Conservation (phyloP, 1,139 yeast genomes). For the Hemisphaericaspora xylanilytica region DNA sequence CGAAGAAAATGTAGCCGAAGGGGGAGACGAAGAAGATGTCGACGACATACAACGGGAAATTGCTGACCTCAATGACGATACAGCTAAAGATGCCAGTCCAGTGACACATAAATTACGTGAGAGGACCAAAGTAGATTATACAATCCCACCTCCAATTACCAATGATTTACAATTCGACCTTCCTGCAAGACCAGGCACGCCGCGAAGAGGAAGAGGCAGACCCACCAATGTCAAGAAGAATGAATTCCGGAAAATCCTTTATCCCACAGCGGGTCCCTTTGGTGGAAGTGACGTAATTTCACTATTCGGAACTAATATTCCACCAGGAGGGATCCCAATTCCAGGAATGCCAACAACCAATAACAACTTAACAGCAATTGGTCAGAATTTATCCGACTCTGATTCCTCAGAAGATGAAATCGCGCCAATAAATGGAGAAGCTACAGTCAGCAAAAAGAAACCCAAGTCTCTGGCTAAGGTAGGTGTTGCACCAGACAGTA, state of each 20-base stretch:
- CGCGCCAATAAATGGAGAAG: constrained; percentile 39
- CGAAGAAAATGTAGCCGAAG: constrained; percentile 10
- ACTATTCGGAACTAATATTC: constrained; percentile 65
- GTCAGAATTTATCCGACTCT: constrained; percentile 51
- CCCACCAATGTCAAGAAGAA: constrained; percentile 36
- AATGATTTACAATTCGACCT: constrained; percentile 39
- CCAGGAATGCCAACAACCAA: constrained; percentile 33
- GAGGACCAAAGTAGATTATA: constrained; percentile 74
- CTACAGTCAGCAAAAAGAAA: constrained; percentile 29
- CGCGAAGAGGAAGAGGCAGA: constrained; percentile 25
- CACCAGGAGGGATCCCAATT: constrained; percentile 47
- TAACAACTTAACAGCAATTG: constrained; percentile 47
- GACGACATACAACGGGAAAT: constrained; percentile 50
- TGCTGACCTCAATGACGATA: constrained; percentile 52
- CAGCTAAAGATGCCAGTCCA: constrained; percentile 50
- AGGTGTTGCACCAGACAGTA: constrained; percentile 23
- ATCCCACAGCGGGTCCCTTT: constrained; percentile 97
- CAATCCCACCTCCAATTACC: constrained; percentile 80
- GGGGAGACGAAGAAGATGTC: constrained; percentile 28
- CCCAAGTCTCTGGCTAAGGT: constrained; percentile 13
- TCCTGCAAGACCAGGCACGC: constrained; percentile 16
- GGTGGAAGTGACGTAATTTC: constrained; percentile 89
- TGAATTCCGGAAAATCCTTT: constrained; percentile 59
- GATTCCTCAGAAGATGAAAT: constrained; percentile 72
- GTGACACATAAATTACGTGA: constrained; percentile 69